Conservation (phyloP, 2,329 filamentous ascomycete genomes). For the Ceratocystis cubensis region DNA sequence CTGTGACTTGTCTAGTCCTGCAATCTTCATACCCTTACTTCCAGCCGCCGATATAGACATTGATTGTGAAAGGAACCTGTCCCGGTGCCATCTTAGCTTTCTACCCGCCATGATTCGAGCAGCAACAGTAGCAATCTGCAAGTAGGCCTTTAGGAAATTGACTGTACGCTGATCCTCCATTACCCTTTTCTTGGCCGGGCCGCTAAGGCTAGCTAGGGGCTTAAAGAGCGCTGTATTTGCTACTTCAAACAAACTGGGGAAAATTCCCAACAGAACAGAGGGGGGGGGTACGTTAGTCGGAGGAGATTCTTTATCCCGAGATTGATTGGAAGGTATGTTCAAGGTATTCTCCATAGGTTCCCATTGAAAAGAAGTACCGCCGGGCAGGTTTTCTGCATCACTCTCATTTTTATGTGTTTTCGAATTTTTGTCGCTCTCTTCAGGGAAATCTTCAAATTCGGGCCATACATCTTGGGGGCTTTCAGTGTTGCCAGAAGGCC, state of each 20-base stretch:
- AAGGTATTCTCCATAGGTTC: conserved; percentile 30
- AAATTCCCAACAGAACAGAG: conserved; percentile 64
- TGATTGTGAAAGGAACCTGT: conserved; percentile 68
- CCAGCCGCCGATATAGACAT: conserved; percentile 75
- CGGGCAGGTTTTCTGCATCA: not conserved
- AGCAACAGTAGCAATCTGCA: conserved; percentile 52
- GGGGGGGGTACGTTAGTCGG: conserved; percentile 85
- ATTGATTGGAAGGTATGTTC: not conserved
- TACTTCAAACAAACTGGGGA: conserved; percentile 56
- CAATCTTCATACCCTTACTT: conserved; percentile 80
- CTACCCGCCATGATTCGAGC: conserved; percentile 76
- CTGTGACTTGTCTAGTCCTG: conserved; percentile 72
- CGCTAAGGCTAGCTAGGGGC: conserved; percentile 46
- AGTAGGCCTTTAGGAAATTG: conserved; percentile 51
- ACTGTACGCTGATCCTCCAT: conserved; percentile 50
- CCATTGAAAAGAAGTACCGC: conserved; percentile 30
- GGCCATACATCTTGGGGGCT: conserved; percentile 36
- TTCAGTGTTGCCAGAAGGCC: conserved; percentile 31
- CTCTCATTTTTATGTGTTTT: not conserved
- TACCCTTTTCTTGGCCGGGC: conserved; percentile 48
- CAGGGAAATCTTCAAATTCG: conserved; percentile 37
- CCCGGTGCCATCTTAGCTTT: conserved; percentile 80
- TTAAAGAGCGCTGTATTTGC: conserved; percentile 54
- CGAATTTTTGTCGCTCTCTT: conserved; percentile 6
- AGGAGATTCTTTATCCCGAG: conserved; percentile 35